Base-by-base conservation (phyloP, 2,329 filamentous ascomycete genomes). In the Exophiala alcalophila region DNA sequence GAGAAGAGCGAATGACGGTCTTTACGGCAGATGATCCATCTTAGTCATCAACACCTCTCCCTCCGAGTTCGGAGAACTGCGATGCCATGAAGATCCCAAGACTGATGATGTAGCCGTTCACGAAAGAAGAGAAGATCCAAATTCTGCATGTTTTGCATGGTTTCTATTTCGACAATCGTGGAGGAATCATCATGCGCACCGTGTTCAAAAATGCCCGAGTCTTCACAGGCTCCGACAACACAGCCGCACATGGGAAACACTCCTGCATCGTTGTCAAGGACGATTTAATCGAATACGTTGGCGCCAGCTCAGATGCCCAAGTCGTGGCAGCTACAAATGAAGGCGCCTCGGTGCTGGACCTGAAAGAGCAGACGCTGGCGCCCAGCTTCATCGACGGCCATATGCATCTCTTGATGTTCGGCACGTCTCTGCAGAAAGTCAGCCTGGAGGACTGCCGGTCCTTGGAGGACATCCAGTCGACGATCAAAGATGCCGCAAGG, bases 351-450 rank as follows among this genome's bases (percentile, higher is more conserved):
- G 21, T 56, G 9, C 27, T 58, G 40, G 65, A 73, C 45, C 54
- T 74, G 4, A 33, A 62, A 2, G 55, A 61, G 11, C 59, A 57
- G 8, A 57, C 68, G 24, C 60, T 74, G 1, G 51, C 71, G 2
- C 71, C 72, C 0, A 65, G 68, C 3, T 75, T 74, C 49, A 67
- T 74, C 27, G 72, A 75, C 50, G 67, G 65, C 5, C 72, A 75
- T 40, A 69, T 71, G 57, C 72, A 75, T 47, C 64, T 75, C 19
- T 54, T 74, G 4, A 61, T 71, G n/a, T 67, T 72, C n/a, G 70
- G 70, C 0, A 62, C 68, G n/a, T 68, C 70, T 0, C 60, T 73
- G 2, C 60, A 63, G 21, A 71, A 72, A 55, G 59, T 72, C 20
- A 54, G 66, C 39, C 59, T 75, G 8, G 61, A 68, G 20, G 54